Evolutionary conservation across 73 alveolate species (phyloP).

Genomic region (Symbiodinium pilosum): DNA sequence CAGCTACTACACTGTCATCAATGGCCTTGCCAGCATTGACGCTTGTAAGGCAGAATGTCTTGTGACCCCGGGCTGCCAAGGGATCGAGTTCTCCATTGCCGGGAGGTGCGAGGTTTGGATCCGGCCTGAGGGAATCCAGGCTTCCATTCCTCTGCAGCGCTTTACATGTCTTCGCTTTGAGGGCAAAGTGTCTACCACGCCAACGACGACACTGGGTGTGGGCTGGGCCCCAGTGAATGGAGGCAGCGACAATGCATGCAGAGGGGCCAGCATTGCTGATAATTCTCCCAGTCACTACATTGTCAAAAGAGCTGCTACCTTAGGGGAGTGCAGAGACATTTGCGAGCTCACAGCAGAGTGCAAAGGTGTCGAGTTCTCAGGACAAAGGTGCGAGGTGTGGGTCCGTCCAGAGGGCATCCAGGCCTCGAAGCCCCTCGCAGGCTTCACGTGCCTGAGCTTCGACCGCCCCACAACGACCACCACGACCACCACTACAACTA

Average conservation of each 20-base stretch:
- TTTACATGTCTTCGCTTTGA: slow-evolving; percentile 19
- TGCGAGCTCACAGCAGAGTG: not conserved
- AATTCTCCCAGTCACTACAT: slow-evolving; percentile 1
- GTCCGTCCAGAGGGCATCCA: slow-evolving; percentile 17
- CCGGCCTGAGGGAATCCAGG: slow-evolving; percentile 17
- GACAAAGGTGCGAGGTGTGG: slow-evolving; percentile 5
- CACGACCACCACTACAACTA: not conserved
- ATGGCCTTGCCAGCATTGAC: not conserved
- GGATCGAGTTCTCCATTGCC: not conserved
- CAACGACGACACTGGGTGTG: not conserved
- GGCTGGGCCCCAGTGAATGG: not conserved
- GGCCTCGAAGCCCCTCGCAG: not conserved
- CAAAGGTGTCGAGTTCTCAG: slow-evolving; percentile 7
- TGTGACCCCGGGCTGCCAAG: not conserved
- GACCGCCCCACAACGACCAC: slow-evolving; percentile 33
- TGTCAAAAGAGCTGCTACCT: not conserved
- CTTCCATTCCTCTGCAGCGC: not conserved
- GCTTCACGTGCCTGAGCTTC: slow-evolving; percentile 28
- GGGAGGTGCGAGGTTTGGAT: slow-evolving; percentile 22
- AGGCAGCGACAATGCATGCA: not conserved
- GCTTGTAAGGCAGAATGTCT: not conserved
- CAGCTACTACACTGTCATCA: slow-evolving; percentile 5
- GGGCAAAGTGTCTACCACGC: slow-evolving; percentile 17
- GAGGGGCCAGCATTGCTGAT: slow-evolving; percentile 4
- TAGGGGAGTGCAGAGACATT: not conserved